Conservation (phyloP, 83 land plant genomes). For the Diphasiastrum complanatum region DNA sequence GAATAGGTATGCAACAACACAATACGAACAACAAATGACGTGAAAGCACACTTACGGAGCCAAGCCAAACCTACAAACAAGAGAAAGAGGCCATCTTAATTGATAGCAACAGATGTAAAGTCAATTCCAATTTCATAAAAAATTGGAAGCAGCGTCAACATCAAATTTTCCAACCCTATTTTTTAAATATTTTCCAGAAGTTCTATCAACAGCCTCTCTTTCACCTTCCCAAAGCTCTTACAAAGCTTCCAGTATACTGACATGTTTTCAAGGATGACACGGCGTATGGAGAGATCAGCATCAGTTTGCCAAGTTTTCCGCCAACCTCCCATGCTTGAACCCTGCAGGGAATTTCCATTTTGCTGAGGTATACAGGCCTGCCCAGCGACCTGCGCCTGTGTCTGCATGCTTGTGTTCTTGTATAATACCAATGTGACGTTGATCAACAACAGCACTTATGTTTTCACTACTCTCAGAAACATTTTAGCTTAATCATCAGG, state of each 20-base stretch:
- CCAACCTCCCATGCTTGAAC: not conserved
- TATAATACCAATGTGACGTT: too few species aligned
- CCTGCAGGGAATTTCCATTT: conserved; percentile 25
- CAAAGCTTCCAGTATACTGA: conserved; percentile 17
- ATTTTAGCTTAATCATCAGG: too few species aligned
- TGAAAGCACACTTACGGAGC: too few species aligned
- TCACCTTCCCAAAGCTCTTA: conserved; percentile 1
- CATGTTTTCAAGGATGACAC: conserved; percentile 28
- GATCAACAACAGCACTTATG: too few species aligned
- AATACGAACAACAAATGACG: too few species aligned
- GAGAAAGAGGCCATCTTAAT: too few species aligned
- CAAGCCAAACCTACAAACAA: too few species aligned
- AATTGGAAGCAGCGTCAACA: too few species aligned
- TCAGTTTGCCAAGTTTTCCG: conserved; percentile 35
- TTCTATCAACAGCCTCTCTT: not conserved
- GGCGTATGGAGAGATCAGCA: conserved; percentile 22
- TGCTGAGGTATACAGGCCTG: conserved; percentile 42
- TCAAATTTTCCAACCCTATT: not conserved
- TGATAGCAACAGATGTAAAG: too few species aligned
- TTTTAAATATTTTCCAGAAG: not conserved
- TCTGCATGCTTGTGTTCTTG: conserved; percentile 48
- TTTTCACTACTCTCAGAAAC: too few species aligned
- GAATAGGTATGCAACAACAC: too few species aligned
- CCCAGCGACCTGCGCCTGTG: conserved; percentile 44
- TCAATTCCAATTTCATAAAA: too few species aligned